These are phyloP conservation scores for Fusarium nodosum DNA, from an alignment of 2,329 filamentous ascomycete species.

Conservation along the genomic window DNA sequence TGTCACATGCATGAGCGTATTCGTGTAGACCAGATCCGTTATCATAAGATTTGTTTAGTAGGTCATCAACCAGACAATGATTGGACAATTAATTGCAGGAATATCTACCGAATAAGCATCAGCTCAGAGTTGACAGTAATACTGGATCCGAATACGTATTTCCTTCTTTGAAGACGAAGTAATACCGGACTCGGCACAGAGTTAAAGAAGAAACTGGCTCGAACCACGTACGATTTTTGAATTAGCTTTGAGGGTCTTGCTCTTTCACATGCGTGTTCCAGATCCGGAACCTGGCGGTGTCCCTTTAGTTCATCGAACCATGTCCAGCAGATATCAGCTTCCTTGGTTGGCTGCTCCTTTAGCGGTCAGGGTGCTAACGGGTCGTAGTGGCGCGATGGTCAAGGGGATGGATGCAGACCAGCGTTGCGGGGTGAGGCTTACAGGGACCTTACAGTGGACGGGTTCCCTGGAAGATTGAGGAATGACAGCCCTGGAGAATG, in stretches of 20 bases:
- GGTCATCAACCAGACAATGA: constrained; percentile 35
- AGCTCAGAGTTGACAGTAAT: not conserved
- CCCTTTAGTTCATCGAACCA: constrained; percentile 42
- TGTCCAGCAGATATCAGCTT: constrained; percentile 14
- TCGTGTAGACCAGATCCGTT: constrained; percentile 33
- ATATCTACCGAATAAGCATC: constrained; percentile 20
- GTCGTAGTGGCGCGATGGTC: constrained; percentile 40
- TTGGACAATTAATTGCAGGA: constrained; percentile 31
- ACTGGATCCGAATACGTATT: constrained; percentile 28
- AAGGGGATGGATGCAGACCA: constrained; percentile 18
- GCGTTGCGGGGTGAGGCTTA: constrained; percentile 40
- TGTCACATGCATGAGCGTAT: constrained; percentile 40
- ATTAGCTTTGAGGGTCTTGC: constrained; percentile 8
- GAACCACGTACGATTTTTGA: constrained; percentile 39
- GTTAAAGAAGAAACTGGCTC: constrained; percentile 27
- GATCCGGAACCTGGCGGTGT: constrained; percentile 43
- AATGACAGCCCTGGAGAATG: constrained; percentile 22
- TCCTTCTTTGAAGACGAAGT: constrained; percentile 35
- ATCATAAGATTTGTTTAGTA: constrained; percentile 21
- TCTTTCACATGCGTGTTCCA: constrained; percentile 45
- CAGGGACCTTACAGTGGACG: constrained; percentile 32
- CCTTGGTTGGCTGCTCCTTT: constrained; percentile 34
- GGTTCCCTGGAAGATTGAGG: constrained; percentile 18
- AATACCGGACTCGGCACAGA: constrained; percentile 29
- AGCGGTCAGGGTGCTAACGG: constrained; percentile 41